Evolutionary conservation across 2,329 filamentous ascomycete species (phyloP), one percentile per base, ranked within the genome.

Genomic region (Neoarthrinium moseri): DNA sequence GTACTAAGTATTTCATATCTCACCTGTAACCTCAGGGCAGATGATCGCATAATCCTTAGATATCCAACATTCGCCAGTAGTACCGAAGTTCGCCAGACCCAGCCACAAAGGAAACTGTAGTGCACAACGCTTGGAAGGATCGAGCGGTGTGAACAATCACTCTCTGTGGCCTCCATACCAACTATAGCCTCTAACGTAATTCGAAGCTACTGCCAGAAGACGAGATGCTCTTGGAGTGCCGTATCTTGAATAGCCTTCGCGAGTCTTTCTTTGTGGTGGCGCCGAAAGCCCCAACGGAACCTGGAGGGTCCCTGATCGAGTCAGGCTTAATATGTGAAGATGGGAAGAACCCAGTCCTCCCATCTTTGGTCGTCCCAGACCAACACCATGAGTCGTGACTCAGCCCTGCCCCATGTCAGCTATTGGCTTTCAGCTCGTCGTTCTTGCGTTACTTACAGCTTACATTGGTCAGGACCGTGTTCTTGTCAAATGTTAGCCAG

Each of bases 341-440:
- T 13, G 74, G 75, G 56, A 81, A 80, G 41, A 80, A 68, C 21
- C 77, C 77, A 64, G 68, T 73, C 59, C 72, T 76, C 4, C 76
- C 75, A 49, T 73, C 77, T 29, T 71, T 54, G 47, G 77, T 80
- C 13, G 64, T 74, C 2, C 77, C 77, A 1, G 71, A 72, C 77
- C 77, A 81, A 58, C 76, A 81, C 77, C 77, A 81, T 49, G 77
- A 73, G 11, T 74, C 71, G 18, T 66, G 61, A 46, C 74, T 67
- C 3, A 66, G 53, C 69, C 70, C 73, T 75, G 21, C 4, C 13
- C 12, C 17, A 21, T n/a, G 26, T n/a, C 12, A 30, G 20, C 23
- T 17, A 22, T 24, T 13, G 34, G 12, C 27, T 4, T 24, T 15
- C 4, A 34, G 30, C 12, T 17, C 27, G 6, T 26, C 8, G 21